phyloP scores from a whole-genome alignment of 176 grass and related monocot species.

The Oryza glumipatula region DNA sequence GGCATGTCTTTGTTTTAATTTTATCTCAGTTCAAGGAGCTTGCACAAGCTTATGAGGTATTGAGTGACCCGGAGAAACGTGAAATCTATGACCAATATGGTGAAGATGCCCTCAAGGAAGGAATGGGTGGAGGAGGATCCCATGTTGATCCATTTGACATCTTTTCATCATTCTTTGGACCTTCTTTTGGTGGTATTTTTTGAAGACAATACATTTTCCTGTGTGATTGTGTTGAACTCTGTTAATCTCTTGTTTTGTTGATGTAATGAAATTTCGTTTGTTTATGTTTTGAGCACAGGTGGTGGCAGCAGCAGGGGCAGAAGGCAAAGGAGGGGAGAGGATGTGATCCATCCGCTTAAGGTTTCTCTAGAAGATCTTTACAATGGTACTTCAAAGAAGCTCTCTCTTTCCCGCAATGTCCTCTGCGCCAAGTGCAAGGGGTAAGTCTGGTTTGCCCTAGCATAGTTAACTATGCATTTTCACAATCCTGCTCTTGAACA shows the following conservation, averaged over 20 bases:
- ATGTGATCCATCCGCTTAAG: slow-evolving; percentile 95
- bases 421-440: slow-evolving; percentile 95
- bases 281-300: slow-evolving; percentile 44
- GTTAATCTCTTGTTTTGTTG: background rate
- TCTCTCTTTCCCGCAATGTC: slow-evolving; percentile 91
- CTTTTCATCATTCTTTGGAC: slow-evolving; percentile 96
- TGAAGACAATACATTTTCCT: slow-evolving; percentile 20
- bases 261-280: slow-evolving; percentile 3
- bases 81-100: slow-evolving; percentile 98
- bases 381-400: slow-evolving; percentile 94
- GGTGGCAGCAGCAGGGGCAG: slow-evolving; percentile 89
- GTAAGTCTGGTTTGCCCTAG: slow-evolving; percentile 37
- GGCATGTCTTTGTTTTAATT: slow-evolving; percentile 22
- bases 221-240: background rate
- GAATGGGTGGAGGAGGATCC: slow-evolving; percentile 84
- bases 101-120: slow-evolving; percentile 98
- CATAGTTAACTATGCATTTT: background rate
- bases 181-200: slow-evolving; percentile 71
- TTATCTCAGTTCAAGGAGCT: slow-evolving; percentile 96
- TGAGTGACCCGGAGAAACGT: slow-evolving; percentile 97
- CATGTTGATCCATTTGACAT: slow-evolving; percentile 91
- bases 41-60: slow-evolving; percentile 95
- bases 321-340: slow-evolving; percentile 96
- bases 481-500: background rate
- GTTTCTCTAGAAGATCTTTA: slow-evolving; percentile 94